Evolutionary conservation across 371 early-diverging fungal species (phyloP).

Genomic region (Apophysomyces elegans): DNA sequence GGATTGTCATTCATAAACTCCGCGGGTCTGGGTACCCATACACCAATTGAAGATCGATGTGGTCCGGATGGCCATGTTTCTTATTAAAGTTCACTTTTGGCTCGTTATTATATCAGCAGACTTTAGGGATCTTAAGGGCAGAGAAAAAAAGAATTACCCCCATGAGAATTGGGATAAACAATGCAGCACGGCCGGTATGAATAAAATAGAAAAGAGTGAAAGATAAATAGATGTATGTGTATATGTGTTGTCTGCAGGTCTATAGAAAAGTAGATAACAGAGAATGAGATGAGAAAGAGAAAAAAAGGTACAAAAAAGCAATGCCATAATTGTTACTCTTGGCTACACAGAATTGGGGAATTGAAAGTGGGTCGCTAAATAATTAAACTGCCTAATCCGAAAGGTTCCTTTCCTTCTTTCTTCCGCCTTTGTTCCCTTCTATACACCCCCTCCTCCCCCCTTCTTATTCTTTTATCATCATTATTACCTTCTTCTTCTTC

Average conservation of each 20-base stretch:
- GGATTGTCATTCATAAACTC: conserved; percentile 1
- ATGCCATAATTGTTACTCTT: conserved; percentile 2
- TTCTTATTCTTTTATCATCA: not conserved
- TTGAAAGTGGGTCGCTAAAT: not conserved
- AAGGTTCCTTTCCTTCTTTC: not conserved
- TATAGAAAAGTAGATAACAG: not conserved
- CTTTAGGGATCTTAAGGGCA: not conserved
- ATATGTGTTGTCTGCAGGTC: not conserved
- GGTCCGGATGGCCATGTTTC: conserved; percentile 12
- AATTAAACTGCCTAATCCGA: conserved; percentile 7
- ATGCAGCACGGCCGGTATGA: not conserved
- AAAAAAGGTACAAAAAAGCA: not conserved
- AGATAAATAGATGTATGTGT: not conserved
- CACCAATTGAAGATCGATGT: conserved; percentile 12
- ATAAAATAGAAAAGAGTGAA: not conserved
- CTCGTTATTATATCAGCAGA: conserved; percentile 1
- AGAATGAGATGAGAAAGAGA: not conserved
- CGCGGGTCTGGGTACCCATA: conserved; percentile 10
- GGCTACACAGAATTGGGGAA: conserved; percentile 10
- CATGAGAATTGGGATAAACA: not conserved
- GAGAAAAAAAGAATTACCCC: not conserved
- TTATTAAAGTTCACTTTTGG: conserved; percentile 9
- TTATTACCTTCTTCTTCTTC: too few relatives aligned
- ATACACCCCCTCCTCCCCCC: not conserved
- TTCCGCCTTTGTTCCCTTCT: not conserved